These are phyloP conservation scores for Chaetomiaceae sp. DNA, from an alignment of 2,329 filamentous ascomycete genomes.

Conservation along the genomic window DNA sequence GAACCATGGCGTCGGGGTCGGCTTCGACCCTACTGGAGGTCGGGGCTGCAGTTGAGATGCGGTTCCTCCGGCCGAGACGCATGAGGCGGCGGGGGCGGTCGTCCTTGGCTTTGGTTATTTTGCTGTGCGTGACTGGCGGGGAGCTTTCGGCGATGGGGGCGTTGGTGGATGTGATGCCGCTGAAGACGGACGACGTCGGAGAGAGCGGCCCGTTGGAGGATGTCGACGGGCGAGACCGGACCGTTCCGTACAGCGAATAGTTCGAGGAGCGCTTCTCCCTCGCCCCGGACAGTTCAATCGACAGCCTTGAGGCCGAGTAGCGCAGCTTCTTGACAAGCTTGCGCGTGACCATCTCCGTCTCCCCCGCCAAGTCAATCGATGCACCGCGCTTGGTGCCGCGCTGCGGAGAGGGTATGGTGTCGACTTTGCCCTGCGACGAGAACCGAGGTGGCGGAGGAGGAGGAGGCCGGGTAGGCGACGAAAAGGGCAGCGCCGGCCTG, in stretches of 20 bases:
- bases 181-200: slow-evolving; percentile 3
- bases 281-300: slow-evolving; percentile 34
- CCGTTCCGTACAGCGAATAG: not conserved
- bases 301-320: slow-evolving; percentile 43
- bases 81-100: slow-evolving; percentile 11
- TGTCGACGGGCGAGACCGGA: slow-evolving; percentile 18
- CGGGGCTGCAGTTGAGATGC: not conserved
- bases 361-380: slow-evolving; percentile 15
- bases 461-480: slow-evolving; percentile 1
- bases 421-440: slow-evolving; percentile 6
- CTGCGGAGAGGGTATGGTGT: slow-evolving; percentile 24
- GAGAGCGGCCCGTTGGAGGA: slow-evolving; percentile 13
- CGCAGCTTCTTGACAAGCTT: slow-evolving; percentile 51
- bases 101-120: slow-evolving; percentile 17
- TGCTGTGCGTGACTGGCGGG: slow-evolving; percentile 3
- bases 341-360: slow-evolving; percentile 30
- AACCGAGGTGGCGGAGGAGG: slow-evolving; percentile 10
- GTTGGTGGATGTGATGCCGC: not conserved
- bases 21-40: not conserved
- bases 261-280: not conserved
- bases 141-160: not conserved
- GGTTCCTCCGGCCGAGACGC: slow-evolving; percentile 3
- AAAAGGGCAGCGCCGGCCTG: not conserved
- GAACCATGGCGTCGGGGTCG: slow-evolving; percentile 21
- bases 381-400: slow-evolving; percentile 49